Base-by-base conservation (phyloP, 225 moss, liverwort and hornwort genomes). In the Climacium dendroides region DNA sequence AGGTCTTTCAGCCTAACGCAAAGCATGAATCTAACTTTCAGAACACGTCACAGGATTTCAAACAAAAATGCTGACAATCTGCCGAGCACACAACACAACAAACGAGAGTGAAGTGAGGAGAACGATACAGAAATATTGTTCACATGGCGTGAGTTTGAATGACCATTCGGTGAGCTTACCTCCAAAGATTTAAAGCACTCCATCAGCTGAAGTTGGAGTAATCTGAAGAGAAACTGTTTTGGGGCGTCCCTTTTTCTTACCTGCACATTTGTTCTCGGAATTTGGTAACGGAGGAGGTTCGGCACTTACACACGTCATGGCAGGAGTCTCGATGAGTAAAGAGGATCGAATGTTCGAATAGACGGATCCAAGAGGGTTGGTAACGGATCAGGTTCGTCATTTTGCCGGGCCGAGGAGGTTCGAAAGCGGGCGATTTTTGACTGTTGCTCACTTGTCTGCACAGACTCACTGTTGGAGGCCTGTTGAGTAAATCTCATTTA, bases 261-360 rank as follows among this genome's bases (percentile, higher is more conserved):
- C 13, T 26, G 19, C 12, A 26, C 29, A 18, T 19, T 53, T 2
- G 26, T 28, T 53, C 1, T 19, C 66, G 82, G 66, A 76, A 50
- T 11, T 64, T 11, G 11, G 13, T 11, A 52, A 12, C 50, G n/a
- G n/a, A n/a, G 24, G 48, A 50, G 81, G 50, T 50, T 65, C 64
- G n/a, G 50, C 35, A 26, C 34, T 39, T 11, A 25, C 7, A 13
- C 11, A 11, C 10, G 4, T 6, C 48, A 30, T 11, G 11, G 48
- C 32, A 19, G 30, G 30, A 19, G 47, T 48, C 48, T 11, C 8
- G 45, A 45, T 45, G 45, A 52, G 75, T 13, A 5, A 53, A 34
- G 23, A 47, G 12, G 19, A 0, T 54, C n/a, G 25, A 4, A 53
- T 3, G 53, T 22, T 50, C 13, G 34, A 1, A 2, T 4, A 20